phyloP scores from a whole-genome alignment of 441 rosid species.

The Gossypium gossypioides region DNA sequence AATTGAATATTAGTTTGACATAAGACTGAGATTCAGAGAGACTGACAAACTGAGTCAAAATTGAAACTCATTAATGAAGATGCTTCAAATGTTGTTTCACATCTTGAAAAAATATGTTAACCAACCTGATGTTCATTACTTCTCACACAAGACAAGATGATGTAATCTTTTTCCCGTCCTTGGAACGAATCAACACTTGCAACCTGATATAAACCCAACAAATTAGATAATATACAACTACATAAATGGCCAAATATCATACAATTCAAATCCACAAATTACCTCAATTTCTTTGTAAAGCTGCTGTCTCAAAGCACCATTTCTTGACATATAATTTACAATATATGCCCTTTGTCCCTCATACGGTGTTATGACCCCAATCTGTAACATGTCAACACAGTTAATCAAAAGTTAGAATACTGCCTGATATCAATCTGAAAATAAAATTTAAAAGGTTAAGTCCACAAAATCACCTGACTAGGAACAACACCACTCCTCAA shows the following conservation, averaged over 20 bases:
- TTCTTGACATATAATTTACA: conserved; percentile 93
- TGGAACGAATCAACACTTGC: conserved; percentile 99
- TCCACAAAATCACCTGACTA: conserved; percentile 48
- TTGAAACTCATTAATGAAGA: not conserved
- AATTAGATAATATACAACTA: conserved; percentile 13
- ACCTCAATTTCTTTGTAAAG: conserved; percentile 99
- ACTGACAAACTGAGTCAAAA: not conserved
- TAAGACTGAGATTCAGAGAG: not conserved
- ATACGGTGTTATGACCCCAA: conserved; percentile 98
- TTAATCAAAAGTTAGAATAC: not conserved
- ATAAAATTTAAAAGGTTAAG: not conserved
- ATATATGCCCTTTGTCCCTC: conserved; percentile 99
- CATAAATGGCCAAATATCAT: not conserved
- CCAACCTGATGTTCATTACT: conserved; percentile 98
- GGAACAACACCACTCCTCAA: conserved; percentile 96
- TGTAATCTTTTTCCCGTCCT: conserved; percentile 98
- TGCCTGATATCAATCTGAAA: conserved; percentile 3
- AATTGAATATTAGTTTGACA: conserved; percentile 1
- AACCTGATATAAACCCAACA: conserved; percentile 44
- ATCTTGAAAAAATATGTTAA: conserved; percentile 2
- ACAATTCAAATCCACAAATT: conserved; percentile 3
- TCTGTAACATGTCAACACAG: conserved; percentile 32
- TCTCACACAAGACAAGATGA: conserved; percentile 94
- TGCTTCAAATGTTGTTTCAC: not conserved
- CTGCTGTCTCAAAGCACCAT: conserved; percentile 94